Percentiles rank a stretch among this genome's conserved stretches.
phyloP scores from a whole-genome alignment of 2,329 filamentous ascomycete species.

The Fusarium oxysporum region DNA sequence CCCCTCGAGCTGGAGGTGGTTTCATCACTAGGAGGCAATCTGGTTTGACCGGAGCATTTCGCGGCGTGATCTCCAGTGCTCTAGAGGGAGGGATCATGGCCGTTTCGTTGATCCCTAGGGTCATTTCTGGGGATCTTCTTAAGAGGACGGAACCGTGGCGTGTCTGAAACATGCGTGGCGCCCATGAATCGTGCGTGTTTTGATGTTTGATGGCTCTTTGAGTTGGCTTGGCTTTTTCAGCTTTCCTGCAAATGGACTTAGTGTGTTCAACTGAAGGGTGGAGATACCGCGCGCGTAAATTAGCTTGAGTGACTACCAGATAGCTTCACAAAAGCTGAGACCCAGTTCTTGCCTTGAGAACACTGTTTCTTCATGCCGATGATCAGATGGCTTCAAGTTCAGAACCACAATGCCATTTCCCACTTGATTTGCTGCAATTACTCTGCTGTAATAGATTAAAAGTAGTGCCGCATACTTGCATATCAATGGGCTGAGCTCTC shows the following conservation, averaged over 20 bases:
- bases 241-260: conserved; percentile 14
- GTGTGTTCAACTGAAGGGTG: conserved; percentile 20
- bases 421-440: neutral
- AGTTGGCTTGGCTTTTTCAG: conserved; percentile 21
- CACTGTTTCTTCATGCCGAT: neutral
- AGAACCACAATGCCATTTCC: neutral
- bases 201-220: conserved; percentile 11
- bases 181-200: conserved; percentile 6
- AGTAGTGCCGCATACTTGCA: conserved; percentile 6
- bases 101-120: conserved; percentile 34
- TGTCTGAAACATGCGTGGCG: conserved; percentile 34
- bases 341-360: neutral
- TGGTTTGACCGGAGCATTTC: conserved; percentile 24
- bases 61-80: conserved; percentile 2
- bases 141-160: conserved; percentile 24
- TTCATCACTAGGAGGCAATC: neutral
- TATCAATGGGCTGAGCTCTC: conserved; percentile 17
- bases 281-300: conserved; percentile 39
- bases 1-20: conserved; percentile 4
- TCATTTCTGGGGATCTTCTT: conserved; percentile 8
- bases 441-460: neutral
- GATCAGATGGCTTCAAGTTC: neutral
- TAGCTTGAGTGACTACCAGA: neutral
- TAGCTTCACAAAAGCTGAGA: neutral
- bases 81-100: conserved; percentile 9